Evolutionary conservation across 2,329 filamentous ascomycete genomes (phyloP).

Genomic region (Elsinoe ampelina): DNA sequence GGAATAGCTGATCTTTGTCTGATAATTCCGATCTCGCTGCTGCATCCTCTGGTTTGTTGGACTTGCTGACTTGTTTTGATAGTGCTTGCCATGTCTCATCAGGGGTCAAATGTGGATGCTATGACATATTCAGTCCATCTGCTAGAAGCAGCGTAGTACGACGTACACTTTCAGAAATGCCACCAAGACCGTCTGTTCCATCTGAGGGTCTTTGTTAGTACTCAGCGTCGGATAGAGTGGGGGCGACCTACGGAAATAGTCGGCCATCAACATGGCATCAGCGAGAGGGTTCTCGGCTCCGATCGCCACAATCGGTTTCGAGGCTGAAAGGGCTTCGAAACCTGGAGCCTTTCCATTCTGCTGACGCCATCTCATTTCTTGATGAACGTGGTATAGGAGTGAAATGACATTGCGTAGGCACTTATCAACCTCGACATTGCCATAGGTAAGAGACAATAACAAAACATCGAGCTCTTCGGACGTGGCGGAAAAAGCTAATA

Average conservation of each 20-base stretch:
- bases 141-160: not conserved
- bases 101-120: slow-evolving; percentile 41
- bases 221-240: too few species aligned
- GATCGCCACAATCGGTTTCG: slow-evolving; percentile 66
- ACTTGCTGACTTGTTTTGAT: slow-evolving; percentile 28
- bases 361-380: slow-evolving; percentile 76
- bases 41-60: slow-evolving; percentile 25
- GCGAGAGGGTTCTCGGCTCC: slow-evolving; percentile 79
- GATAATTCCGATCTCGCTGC: slow-evolving; percentile 30
- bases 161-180: slow-evolving; percentile 38
- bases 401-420: slow-evolving; percentile 83
- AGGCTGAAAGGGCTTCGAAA: slow-evolving; percentile 61
- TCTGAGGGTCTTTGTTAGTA: slow-evolving; percentile 26
- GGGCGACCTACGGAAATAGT: slow-evolving; percentile 66
- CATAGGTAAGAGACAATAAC: slow-evolving; percentile 83
- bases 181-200: slow-evolving; percentile 40
- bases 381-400: slow-evolving; percentile 84
- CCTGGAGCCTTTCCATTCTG: slow-evolving; percentile 56
- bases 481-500: slow-evolving; percentile 73
- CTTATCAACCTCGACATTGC: slow-evolving; percentile 80
- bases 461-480: slow-evolving; percentile 78
- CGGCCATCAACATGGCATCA: slow-evolving; percentile 60
- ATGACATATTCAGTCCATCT: not conserved
- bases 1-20: slow-evolving; percentile 50
- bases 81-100: slow-evolving; percentile 40